These are phyloP conservation scores for Russula vinacea DNA, from an alignment of 768 basidiomycete species.

Conservation along the genomic window DNA sequence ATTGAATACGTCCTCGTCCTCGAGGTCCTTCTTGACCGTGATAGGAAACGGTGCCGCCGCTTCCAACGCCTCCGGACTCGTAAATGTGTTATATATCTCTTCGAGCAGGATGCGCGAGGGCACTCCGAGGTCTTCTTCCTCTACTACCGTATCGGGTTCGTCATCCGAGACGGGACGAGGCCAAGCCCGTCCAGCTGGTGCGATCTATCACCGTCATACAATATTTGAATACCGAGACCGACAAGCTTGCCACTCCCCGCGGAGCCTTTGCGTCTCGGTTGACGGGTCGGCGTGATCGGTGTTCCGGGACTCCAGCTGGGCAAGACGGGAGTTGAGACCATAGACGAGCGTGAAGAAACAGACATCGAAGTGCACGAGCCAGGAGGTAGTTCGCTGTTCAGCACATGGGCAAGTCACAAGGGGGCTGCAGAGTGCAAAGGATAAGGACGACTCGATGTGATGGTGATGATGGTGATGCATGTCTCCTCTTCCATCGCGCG, in stretches of 20 bases:
- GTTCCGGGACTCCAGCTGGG: conserved; percentile 17
- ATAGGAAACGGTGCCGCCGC: conserved; percentile 19
- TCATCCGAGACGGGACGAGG: conserved; percentile 22
- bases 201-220: conserved; percentile 16
- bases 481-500: background rate
- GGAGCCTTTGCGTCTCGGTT: conserved; percentile 17
- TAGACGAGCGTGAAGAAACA: conserved; percentile 25
- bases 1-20: conserved; percentile 24
- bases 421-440: conserved; percentile 18
- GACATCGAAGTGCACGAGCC: conserved; percentile 23
- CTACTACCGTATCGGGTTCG: conserved; percentile 14
- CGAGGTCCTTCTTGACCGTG: conserved; percentile 1
- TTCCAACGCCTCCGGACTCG: conserved; percentile 17
- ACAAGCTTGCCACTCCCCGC: conserved; percentile 11
- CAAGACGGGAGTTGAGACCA: conserved; percentile 25
- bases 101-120: conserved; percentile 31
- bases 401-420: conserved; percentile 22
- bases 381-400: conserved; percentile 22
- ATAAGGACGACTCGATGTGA: conserved; percentile 20
- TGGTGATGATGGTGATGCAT: background rate
- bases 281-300: conserved; percentile 24
- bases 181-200: conserved; percentile 29
- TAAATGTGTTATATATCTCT: conserved; percentile 29
- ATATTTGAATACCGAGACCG: conserved; percentile 28
- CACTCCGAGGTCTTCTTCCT: conserved; percentile 24